Evolutionary conservation across 148 eudicot species (phyloP).

Genomic region (Chenopodium suecicum): DNA sequence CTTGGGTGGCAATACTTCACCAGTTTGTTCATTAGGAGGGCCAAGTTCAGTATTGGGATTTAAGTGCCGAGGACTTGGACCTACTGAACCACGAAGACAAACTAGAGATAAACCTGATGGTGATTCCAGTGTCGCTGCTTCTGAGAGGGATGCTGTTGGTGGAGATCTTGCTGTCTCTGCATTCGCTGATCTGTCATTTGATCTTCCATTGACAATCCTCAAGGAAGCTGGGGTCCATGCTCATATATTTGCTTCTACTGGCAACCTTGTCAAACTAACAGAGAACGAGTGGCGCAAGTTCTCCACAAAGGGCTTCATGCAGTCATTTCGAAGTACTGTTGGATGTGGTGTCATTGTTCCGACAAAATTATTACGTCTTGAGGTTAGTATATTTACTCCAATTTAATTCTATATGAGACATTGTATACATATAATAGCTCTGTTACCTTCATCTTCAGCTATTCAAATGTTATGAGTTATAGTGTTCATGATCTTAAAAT

Average conservation of each 20-base stretch:
- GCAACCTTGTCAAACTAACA: constrained; percentile 66
- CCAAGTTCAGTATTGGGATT: constrained; percentile 73
- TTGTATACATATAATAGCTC: neutral
- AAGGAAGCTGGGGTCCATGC: constrained; percentile 85
- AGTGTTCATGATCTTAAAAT: neutral
- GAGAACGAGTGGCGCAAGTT: constrained; percentile 57
- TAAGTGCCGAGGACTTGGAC: constrained; percentile 79
- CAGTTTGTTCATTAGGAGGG: constrained; percentile 75
- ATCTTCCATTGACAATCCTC: constrained; percentile 68
- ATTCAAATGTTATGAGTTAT: neutral
- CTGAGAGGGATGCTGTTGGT: constrained; percentile 64
- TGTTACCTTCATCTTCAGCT: neutral
- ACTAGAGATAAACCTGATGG: constrained; percentile 37
- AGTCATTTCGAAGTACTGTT: constrained; percentile 67
- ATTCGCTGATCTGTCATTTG: constrained; percentile 91
- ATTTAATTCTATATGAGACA: neutral
- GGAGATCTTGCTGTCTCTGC: constrained; percentile 86
- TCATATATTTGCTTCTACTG: constrained; percentile 73
- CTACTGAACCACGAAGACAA: constrained; percentile 69
- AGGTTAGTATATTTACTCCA: constrained; percentile 49
- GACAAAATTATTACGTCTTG: constrained; percentile 83
- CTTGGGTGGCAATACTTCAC: constrained; percentile 86
- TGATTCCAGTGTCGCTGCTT: constrained; percentile 26
- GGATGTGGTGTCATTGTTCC: constrained; percentile 84
- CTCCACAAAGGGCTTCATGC: constrained; percentile 48